Evolutionary conservation across 2,329 filamentous ascomycete species (phyloP).

Genomic region (Fusarium metavorans): DNA sequence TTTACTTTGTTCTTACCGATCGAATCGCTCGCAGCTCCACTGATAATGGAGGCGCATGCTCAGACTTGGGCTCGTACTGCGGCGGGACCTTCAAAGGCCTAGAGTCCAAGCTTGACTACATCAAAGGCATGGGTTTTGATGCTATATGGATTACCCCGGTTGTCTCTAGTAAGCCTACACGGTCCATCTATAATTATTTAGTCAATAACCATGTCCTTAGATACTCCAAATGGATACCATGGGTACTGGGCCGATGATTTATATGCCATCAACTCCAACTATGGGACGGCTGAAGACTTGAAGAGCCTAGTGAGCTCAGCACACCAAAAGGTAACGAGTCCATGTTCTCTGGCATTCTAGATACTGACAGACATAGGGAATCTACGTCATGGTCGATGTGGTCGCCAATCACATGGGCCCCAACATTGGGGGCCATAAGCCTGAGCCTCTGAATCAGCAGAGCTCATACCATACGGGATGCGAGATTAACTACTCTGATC

Average conservation of each 20-base stretch:
- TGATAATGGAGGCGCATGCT: slow-evolving; percentile 59
- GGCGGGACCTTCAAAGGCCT: slow-evolving; percentile 72
- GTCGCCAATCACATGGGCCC: slow-evolving; percentile 70
- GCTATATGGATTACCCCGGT: slow-evolving; percentile 71
- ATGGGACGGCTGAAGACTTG: slow-evolving; percentile 22
- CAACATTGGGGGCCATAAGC: slow-evolving; percentile 56
- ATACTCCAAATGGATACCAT: slow-evolving; percentile 31
- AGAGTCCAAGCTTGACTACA: slow-evolving; percentile 71
- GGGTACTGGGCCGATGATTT: slow-evolving; percentile 36
- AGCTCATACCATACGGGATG: slow-evolving; percentile 26
- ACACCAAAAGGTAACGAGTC: slow-evolving; percentile 24
- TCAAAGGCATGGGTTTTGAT: slow-evolving; percentile 70
- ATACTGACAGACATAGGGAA: slow-evolving; percentile 34
- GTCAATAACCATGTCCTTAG: neutral
- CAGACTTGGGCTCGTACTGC: slow-evolving; percentile 63
- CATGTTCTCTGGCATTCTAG: neutral
- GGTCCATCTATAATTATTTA: neutral
- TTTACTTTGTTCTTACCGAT: slow-evolving; percentile 71
- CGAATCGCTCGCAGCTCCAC: slow-evolving; percentile 61
- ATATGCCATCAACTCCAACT: slow-evolving; percentile 28
- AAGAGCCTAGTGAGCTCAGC: slow-evolving; percentile 29
- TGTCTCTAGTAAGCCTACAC: slow-evolving; percentile 54
- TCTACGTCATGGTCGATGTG: slow-evolving; percentile 71
- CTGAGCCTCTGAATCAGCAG: slow-evolving; percentile 61
- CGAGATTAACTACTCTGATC: slow-evolving; percentile 29